phyloP scores from a whole-genome alignment of 192 early-diverging fungal genomes.

The Jimgerdemannia lactiflua region DNA sequence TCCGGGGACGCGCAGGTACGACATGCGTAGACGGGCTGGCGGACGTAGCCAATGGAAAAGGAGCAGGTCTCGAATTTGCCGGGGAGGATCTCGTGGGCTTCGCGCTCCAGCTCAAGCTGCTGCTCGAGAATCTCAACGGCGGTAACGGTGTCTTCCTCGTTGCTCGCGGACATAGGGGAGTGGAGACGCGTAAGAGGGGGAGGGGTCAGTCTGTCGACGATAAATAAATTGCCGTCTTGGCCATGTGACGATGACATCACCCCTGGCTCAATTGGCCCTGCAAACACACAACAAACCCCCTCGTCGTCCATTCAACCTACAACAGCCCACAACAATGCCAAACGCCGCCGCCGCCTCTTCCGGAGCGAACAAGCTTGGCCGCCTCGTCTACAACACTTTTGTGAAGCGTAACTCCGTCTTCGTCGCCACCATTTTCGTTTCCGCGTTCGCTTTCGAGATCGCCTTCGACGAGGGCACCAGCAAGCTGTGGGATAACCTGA shows the following conservation, averaged over 20 bases:
- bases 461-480: conserved; percentile 61
- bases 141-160: conserved; percentile 33
- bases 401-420: conserved; percentile 74
- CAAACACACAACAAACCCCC: background rate
- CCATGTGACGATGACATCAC: background rate
- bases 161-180: background rate
- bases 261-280: background rate
- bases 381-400: conserved; percentile 49
- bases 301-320: background rate
- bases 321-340: background rate
- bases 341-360: background rate
- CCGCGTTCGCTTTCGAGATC: conserved; percentile 73
- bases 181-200: background rate
- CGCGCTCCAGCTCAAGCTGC: conserved; percentile 35
- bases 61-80: conserved; percentile 77
- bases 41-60: conserved; percentile 68
- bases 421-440: conserved; percentile 60
- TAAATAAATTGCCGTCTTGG: background rate
- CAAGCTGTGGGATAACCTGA: conserved; percentile 65
- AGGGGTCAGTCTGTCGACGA: background rate
- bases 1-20: conserved; percentile 60
- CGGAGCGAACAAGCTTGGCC: background rate
- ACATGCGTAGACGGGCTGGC: conserved; percentile 82
- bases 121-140: conserved; percentile 35
- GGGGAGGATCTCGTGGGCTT: conserved; percentile 55